Evolutionary conservation across 768 basidiomycete genomes (phyloP).

Genomic region (Leccinum disarticulatum): DNA sequence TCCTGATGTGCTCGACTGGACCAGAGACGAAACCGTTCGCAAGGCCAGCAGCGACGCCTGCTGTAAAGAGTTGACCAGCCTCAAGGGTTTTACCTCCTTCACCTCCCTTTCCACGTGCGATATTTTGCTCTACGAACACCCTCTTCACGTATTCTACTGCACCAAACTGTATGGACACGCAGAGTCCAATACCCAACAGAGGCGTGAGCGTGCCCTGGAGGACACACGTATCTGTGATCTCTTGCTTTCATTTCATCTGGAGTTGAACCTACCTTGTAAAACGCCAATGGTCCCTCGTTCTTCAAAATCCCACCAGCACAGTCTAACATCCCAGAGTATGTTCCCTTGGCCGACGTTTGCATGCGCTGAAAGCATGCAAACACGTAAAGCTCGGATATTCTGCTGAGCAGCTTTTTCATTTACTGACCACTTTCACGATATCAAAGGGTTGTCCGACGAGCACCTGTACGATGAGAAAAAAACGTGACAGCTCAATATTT

Average conservation of each 20-base stretch:
- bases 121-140: slow-evolving; percentile 65
- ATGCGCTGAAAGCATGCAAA: slow-evolving; percentile 59
- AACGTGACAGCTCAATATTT: slow-evolving; percentile 1
- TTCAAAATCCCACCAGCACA: slow-evolving; percentile 89
- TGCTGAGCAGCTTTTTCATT: background rate
- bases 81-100: slow-evolving; percentile 60
- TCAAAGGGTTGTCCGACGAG: slow-evolving; percentile 95
- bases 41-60: slow-evolving; percentile 85
- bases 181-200: slow-evolving; percentile 87
- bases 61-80: slow-evolving; percentile 62
- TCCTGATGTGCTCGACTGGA: slow-evolving; percentile 97
- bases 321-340: slow-evolving; percentile 83
- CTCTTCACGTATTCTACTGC: slow-evolving; percentile 86
- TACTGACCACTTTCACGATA: slow-evolving; percentile 91
- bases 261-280: slow-evolving; percentile 74
- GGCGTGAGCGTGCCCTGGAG: slow-evolving; percentile 85
- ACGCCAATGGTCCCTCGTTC: slow-evolving; percentile 89
- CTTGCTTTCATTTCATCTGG: background rate
- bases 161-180: slow-evolving; percentile 95
- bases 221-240: background rate
- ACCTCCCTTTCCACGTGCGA: slow-evolving; percentile 58
- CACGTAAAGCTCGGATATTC: slow-evolving; percentile 6
- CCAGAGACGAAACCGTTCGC: slow-evolving; percentile 93
- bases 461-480: slow-evolving; percentile 46
- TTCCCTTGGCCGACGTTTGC: slow-evolving; percentile 91